Percentiles rank a stretch among this genome's conserved stretches.
phyloP scores from a whole-genome alignment of 108 stramenopile genomes.

The Discostella stelligeroides region DNA sequence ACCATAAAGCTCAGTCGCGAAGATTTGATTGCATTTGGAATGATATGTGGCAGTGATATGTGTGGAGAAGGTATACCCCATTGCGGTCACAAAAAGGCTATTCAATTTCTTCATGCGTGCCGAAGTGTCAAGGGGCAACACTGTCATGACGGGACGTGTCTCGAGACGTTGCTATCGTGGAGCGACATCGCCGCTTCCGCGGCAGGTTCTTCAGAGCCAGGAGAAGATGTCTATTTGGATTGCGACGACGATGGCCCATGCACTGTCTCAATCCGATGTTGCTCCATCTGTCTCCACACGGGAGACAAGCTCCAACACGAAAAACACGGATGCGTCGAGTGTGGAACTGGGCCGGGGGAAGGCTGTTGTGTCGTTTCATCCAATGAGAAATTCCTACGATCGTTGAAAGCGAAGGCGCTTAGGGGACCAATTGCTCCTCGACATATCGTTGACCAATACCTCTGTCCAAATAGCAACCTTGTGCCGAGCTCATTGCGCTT shows the following conservation, averaged over 20 bases:
- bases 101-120: conserved; percentile 72
- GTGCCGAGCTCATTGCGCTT: conserved; percentile 48
- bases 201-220: conserved; percentile 2
- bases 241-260: conserved; percentile 37
- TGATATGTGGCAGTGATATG: conserved; percentile 80
- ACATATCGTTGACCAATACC: conserved; percentile 53
- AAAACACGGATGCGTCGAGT: conserved; percentile 74
- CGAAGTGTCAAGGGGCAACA: conserved; percentile 52
- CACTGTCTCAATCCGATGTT: conserved; percentile 45
- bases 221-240: conserved; percentile 13
- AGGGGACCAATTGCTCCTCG: conserved; percentile 57
- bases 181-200: conserved; percentile 23
- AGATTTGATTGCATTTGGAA: conserved; percentile 79
- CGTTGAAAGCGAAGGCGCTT: conserved; percentile 61
- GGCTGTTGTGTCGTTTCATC: conserved; percentile 57
- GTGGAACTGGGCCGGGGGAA: conserved; percentile 79
- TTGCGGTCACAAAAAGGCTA: conserved; percentile 74
- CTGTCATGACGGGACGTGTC: conserved; percentile 45
- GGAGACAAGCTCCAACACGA: conserved; percentile 65
- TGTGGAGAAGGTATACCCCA: conserved; percentile 67
- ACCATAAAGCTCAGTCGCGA: conserved; percentile 53
- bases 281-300: conserved; percentile 67
- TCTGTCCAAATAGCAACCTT: conserved; percentile 68
- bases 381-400: conserved; percentile 59
- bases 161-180: conserved; percentile 69